A percentile compares a stretch with the other conserved stretches of the same genome.
Evolutionary conservation across 352 stramenopile species (phyloP).

Genomic region (Thraustotheca clavata): DNA sequence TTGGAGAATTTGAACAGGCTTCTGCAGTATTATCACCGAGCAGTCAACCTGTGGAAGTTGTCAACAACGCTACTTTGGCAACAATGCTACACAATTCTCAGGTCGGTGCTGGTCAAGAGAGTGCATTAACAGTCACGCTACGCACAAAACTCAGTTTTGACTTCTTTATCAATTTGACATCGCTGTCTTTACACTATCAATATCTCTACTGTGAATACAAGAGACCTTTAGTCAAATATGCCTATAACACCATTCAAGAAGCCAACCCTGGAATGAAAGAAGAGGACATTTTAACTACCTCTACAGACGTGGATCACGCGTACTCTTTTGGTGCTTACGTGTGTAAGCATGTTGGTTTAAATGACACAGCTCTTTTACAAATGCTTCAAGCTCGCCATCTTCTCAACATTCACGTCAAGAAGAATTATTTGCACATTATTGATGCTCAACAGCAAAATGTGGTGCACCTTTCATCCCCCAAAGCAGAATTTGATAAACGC

Average conservation of each 20-base stretch:
- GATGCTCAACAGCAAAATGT: constrained; percentile 7
- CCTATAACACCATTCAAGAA: neutral
- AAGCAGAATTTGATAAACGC: neutral
- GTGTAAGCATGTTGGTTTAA: constrained; percentile 74
- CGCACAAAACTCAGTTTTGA: constrained; percentile 41
- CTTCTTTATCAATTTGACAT: constrained; percentile 83
- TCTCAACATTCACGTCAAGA: constrained; percentile 50
- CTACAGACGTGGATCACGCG: constrained; percentile 70
- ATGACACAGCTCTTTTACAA: constrained; percentile 71
- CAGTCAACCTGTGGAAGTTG: constrained; percentile 55
- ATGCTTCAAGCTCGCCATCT: constrained; percentile 80
- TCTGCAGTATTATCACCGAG: constrained; percentile 52
- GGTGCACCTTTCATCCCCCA: neutral
- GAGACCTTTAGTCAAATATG: constrained; percentile 42
- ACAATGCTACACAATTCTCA: neutral
- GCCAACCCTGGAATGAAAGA: neutral
- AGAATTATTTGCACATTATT: constrained; percentile 18
- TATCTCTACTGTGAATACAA: constrained; percentile 64
- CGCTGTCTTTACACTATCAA: constrained; percentile 75
- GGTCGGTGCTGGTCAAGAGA: neutral
- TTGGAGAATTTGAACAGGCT: constrained; percentile 80
- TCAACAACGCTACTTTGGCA: neutral
- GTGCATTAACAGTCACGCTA: constrained; percentile 23
- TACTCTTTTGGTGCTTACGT: constrained; percentile 78
- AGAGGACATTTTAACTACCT: constrained; percentile 35